These are phyloP conservation scores for Pelargonium australe DNA, from an alignment of 441 rosid species.

Conservation along the genomic window DNA sequence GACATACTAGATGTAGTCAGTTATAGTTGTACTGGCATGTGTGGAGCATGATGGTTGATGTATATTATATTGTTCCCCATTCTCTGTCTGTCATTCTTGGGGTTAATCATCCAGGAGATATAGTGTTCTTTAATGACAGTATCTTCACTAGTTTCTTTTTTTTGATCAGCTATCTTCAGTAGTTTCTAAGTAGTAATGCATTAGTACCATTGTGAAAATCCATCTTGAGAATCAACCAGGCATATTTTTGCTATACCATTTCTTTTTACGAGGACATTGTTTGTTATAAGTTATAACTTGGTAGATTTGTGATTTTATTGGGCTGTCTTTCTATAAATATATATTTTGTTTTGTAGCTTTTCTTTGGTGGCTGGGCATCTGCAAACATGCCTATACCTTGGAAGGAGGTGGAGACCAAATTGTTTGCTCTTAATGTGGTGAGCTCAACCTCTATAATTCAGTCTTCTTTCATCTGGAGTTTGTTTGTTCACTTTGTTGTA, in stretches of 20 bases:
- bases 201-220: too few species aligned
- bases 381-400: slow-evolving; percentile 54
- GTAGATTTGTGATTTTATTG: slow-evolving; percentile 11
- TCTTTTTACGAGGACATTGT: not conserved
- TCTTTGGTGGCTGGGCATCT: slow-evolving; percentile 59
- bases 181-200: too few species aligned
- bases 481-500: not conserved
- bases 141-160: not conserved
- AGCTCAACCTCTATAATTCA: slow-evolving; percentile 17
- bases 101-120: not conserved
- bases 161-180: too few species aligned
- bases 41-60: not conserved
- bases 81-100: not conserved
- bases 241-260: not conserved
- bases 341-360: slow-evolving; percentile 39
- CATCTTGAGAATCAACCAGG: not conserved
- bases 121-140: not conserved
- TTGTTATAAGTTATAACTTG: not conserved
- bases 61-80: not conserved
- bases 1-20: slow-evolving; percentile 4
- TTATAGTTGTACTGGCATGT: not conserved
- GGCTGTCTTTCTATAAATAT: not conserved
- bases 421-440: slow-evolving; percentile 83
- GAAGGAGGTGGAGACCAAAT: slow-evolving; percentile 80
- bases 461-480: slow-evolving; percentile 8